Evolutionary conservation across 257 asterid species (phyloP), one percentile per base, ranked within the genome.

Genomic region (Echites panduratus): DNA sequence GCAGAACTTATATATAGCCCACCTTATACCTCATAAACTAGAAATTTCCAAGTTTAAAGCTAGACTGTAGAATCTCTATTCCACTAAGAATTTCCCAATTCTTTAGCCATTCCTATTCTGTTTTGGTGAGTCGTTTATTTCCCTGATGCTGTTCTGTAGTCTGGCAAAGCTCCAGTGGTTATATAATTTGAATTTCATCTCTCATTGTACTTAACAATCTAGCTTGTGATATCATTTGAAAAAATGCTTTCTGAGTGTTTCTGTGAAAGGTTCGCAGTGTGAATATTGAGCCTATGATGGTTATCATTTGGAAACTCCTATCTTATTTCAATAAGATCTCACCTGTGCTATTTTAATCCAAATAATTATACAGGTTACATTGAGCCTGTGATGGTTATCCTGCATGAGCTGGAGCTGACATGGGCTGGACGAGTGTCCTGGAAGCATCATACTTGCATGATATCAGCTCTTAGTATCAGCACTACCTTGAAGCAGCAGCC

Each of bases 351-450:
- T 76, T 71, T 2, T 77, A 76, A 66, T 63, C 61, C 27, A 35
- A 43, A 50, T 64, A 78, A 9, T 75, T 78, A 65, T 77, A 62
- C 88, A 94, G 99, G 99, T 81, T 94, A 94, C 78, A 94, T 91
- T 80, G 99, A 94, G 82, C 98, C 99, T 76, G 98, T 94, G 74
- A 84, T 89, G 87, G 99, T 91, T 72, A 91, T 94, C 84, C 94
- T 94, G 78, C 97, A 94, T 65, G 98, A 94, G 74, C 82, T 76
- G 70, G 99, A 94, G 86, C 98, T 86, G 83, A 94, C 99, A 47
- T 94, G 99, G 99, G 96, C 99, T 59, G 99, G 99, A 69, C 89
- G 96, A 61, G 91, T 88, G 73, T 86, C 96, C 66, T 94, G 89
- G 88, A 94, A 94, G 79, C 93, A 89, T 76, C 96, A 89, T 70